Conservation (phyloP, 2,329 filamentous ascomycete species). For the Diaporthe nobilis region DNA sequence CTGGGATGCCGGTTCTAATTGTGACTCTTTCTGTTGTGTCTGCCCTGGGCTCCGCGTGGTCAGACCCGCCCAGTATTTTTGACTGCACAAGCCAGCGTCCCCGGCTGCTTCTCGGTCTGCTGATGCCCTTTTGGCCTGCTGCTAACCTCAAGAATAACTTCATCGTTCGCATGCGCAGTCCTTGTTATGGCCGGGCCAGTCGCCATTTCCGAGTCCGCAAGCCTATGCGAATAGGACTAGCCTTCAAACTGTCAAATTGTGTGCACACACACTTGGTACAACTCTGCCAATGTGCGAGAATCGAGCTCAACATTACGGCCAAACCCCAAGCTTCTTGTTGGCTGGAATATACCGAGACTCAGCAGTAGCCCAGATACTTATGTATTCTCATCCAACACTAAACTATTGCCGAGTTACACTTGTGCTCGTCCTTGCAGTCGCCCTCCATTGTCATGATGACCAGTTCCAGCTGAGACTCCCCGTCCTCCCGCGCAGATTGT, state of each 20-base stretch:
- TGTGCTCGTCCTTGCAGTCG: neutral
- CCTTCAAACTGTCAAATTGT: too few species aligned
- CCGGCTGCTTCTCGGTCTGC: neutral
- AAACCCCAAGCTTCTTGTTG: neutral
- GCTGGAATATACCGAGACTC: neutral
- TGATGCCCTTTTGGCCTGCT: too few species aligned
- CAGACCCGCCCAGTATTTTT: too few species aligned
- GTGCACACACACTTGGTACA: too few species aligned
- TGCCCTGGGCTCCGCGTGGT: too few species aligned
- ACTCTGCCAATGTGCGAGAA: too few species aligned
- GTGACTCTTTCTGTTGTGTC: neutral
- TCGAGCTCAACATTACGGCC: neutral
- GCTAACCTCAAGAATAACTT: neutral
- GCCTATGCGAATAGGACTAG: neutral
- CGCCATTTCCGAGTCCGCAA: neutral
- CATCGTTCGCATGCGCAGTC: neutral
- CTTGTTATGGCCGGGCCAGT: neutral
- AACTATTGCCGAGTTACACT: neutral
- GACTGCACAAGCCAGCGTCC: neutral
- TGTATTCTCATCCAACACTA: neutral
- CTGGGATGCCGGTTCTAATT: accelerated
- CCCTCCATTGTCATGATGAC: neutral
- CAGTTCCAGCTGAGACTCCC: neutral
- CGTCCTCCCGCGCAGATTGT: neutral
- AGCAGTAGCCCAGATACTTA: neutral